A percentile compares a stretch with the other conserved stretches of the same genome.
Conservation (phyloP, 2,329 filamentous ascomycete species). For the Ophiostoma angusticollis region DNA sequence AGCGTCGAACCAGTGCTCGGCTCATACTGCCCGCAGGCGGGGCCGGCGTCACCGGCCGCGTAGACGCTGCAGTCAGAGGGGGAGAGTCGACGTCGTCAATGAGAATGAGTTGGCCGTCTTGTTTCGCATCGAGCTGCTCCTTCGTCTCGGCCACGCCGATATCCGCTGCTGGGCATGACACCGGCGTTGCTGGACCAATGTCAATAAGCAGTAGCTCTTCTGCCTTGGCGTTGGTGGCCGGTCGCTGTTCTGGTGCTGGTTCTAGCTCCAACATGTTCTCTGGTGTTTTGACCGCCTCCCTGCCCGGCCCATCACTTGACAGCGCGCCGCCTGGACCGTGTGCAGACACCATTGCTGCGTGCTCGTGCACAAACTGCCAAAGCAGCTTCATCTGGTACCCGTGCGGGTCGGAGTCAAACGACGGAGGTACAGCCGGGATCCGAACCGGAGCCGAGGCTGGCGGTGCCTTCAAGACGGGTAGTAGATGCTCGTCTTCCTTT, state of each 20-base stretch:
- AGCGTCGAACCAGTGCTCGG: slow-evolving; percentile 5
- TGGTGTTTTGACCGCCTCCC: too few relatives aligned
- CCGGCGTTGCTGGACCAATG: too few relatives aligned
- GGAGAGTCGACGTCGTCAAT: neutral
- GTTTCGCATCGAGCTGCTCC: neutral
- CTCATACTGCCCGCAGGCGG: neutral
- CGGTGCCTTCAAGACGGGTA: too few relatives aligned
- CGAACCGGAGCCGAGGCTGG: too few relatives aligned
- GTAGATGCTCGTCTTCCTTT: neutral
- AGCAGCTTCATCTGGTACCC: slow-evolving; percentile 11
- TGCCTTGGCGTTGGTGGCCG: too few relatives aligned
- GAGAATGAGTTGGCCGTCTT: neutral
- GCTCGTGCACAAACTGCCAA: slow-evolving; percentile 9
- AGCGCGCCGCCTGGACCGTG: too few relatives aligned
- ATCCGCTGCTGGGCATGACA: neutral
- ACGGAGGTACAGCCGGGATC: neutral
- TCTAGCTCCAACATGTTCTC: too few relatives aligned
- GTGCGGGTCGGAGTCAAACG: neutral
- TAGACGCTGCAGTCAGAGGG: neutral
- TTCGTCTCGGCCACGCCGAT: neutral
- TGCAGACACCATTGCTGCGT: neutral
- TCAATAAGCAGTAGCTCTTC: too few relatives aligned
- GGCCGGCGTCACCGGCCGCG: neutral
- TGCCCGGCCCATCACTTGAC: too few relatives aligned
- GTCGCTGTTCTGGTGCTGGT: too few relatives aligned